These are phyloP conservation scores for Aspergillus biplanus DNA, from an alignment of 495 filamentous ascomycete genomes.

Conservation along the genomic window DNA sequence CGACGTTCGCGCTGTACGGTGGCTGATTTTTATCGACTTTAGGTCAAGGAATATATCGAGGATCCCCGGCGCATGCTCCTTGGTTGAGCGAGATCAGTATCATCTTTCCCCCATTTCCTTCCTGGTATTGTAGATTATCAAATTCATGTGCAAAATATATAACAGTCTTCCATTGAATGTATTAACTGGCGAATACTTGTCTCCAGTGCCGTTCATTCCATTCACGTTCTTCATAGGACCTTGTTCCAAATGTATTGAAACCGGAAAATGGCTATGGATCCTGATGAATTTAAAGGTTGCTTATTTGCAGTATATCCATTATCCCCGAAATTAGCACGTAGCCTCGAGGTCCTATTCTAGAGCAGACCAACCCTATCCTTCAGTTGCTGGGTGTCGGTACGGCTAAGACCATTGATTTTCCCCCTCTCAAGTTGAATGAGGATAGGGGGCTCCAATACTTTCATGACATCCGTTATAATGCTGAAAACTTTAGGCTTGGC, in stretches of 20 bases:
- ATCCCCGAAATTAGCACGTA: no score
- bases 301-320: no score
- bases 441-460: conserved; percentile 40
- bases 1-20: neutral
- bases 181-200: neutral
- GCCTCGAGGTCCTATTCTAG: no score
- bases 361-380: conserved; percentile 32
- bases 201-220: neutral
- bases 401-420: conserved; percentile 37
- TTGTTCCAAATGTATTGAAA: no score
- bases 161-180: conserved; percentile 7
- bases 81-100: conserved; percentile 35
- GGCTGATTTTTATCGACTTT: conserved; percentile 22
- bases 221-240: no score
- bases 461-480: conserved; percentile 42
- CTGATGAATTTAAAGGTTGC: no score
- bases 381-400: conserved; percentile 38
- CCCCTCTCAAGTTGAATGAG: conserved; percentile 52
- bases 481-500: conserved; percentile 33
- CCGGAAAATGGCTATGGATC: no score
- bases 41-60: conserved; percentile 96
- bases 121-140: conserved; percentile 42
- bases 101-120: neutral
- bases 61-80: conserved; percentile 93
- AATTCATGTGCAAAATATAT: conserved; percentile 23